A percentile compares a stretch with the other conserved stretches of the same genome.
Evolutionary conservation across 1,284 basidiomycete genomes (phyloP).

Genomic region (Malassezia yamatoensis): DNA sequence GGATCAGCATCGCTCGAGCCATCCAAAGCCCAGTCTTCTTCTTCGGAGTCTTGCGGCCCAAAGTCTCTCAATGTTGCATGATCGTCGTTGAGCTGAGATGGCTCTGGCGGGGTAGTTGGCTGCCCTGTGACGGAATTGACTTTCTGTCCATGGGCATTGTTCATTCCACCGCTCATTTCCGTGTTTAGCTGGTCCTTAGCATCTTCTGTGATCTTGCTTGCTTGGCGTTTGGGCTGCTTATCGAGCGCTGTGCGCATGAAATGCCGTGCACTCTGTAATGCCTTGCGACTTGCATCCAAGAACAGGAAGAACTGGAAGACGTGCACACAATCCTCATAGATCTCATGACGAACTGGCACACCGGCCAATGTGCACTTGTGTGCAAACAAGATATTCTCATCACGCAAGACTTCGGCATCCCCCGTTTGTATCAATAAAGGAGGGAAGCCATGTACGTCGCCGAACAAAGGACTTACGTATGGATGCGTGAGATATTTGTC

Average conservation of each 20-base stretch:
- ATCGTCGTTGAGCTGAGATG: neutral
- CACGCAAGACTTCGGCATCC: slow-evolving; percentile 83
- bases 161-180: slow-evolving; percentile 33
- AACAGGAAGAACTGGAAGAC: slow-evolving; percentile 48
- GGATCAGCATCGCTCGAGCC: neutral
- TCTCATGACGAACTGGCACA: slow-evolving; percentile 77
- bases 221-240: slow-evolving; percentile 27
- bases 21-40: slow-evolving; percentile 14
- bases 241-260: slow-evolving; percentile 47
- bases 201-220: slow-evolving; percentile 57
- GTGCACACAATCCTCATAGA: slow-evolving; percentile 73
- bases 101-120: slow-evolving; percentile 6
- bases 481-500: slow-evolving; percentile 85
- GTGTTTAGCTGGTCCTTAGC: slow-evolving; percentile 43
- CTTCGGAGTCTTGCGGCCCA: slow-evolving; percentile 14
- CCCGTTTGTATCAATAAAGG: slow-evolving; percentile 86
- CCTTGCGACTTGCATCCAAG: slow-evolving; percentile 45
- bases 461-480: slow-evolving; percentile 81
- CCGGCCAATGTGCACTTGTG: slow-evolving; percentile 84
- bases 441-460: slow-evolving; percentile 73
- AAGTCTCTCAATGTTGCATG: slow-evolving; percentile 13
- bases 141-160: slow-evolving; percentile 24
- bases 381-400: slow-evolving; percentile 83
- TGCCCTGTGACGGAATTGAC: slow-evolving; percentile 11
- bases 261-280: slow-evolving; percentile 44